phyloP scores from a whole-genome alignment of 768 basidiomycete species.

The Filobasidium floriforme region DNA sequence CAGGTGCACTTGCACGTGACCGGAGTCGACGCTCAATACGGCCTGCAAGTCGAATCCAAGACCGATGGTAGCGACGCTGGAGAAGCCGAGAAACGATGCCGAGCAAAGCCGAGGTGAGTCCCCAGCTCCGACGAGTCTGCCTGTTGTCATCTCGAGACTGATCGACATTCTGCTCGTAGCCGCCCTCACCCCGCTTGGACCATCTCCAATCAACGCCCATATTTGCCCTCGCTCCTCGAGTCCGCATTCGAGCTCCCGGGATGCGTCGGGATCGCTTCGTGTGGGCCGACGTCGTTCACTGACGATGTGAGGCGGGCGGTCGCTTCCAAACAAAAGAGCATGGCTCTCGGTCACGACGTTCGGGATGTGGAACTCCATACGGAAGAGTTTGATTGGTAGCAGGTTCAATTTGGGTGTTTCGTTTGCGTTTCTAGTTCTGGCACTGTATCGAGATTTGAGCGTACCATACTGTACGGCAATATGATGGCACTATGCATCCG shows the following conservation, averaged over 20 bases:
- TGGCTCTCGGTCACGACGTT: not conserved
- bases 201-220: not conserved
- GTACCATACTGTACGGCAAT: too few species aligned
- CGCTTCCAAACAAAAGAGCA: constrained; percentile 1
- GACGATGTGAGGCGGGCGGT: not conserved
- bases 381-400: constrained; percentile 7
- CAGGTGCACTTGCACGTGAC: constrained; percentile 1
- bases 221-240: not conserved
- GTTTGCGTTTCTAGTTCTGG: too few species aligned
- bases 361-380: not conserved
- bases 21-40: not conserved
- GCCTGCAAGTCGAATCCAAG: not conserved
- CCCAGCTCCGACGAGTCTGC: too few species aligned
- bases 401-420: too few species aligned
- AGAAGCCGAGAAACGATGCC: too few species aligned
- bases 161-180: not conserved
- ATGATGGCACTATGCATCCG: too few species aligned
- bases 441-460: too few species aligned
- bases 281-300: not conserved
- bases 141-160: not conserved
- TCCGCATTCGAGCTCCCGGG: not conserved
- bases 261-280: not conserved
- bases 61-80: too few species aligned
- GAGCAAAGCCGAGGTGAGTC: too few species aligned
- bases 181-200: not conserved